Percentiles rank a stretch among this genome's conserved stretches.
Conservation (phyloP, 108 stramenopile species). For the Nitzschia sp. region DNA sequence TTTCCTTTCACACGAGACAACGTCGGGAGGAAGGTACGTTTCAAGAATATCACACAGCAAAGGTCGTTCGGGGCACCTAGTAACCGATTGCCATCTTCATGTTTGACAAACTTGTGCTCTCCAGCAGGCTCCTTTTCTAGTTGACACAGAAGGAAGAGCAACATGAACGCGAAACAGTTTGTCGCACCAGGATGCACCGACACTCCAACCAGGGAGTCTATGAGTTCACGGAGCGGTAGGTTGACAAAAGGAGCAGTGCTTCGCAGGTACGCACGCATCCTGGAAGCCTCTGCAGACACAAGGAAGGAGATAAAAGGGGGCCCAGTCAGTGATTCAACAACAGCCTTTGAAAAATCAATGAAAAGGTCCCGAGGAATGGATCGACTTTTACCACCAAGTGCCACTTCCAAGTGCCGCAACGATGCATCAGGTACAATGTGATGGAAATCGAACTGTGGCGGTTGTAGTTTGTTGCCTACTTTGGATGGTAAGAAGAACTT, state of each 20-base stretch:
- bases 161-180: conserved; percentile 55
- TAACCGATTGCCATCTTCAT: conserved; percentile 46
- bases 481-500: conserved; percentile 58
- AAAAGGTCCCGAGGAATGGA: conserved; percentile 51
- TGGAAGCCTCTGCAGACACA: conserved; percentile 64
- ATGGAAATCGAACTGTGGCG: conserved; percentile 64
- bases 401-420: conserved; percentile 50
- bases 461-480: conserved; percentile 37
- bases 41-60: conserved; percentile 65
- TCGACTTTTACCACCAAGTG: conserved; percentile 37
- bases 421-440: conserved; percentile 48
- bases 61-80: conserved; percentile 60
- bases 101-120: conserved; percentile 50
- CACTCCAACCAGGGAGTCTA: conserved; percentile 29
- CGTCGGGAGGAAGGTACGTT: conserved; percentile 47
- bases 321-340: conserved; percentile 56
- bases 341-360: conserved; percentile 48
- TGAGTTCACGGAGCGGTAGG: conserved; percentile 35
- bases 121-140: conserved; percentile 48
- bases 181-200: conserved; percentile 20
- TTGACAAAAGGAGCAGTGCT: conserved; percentile 63
- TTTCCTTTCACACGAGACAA: conserved; percentile 27
- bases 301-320: conserved; percentile 67
- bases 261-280: conserved; percentile 82
- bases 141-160: conserved; percentile 66